phyloP scores from a whole-genome alignment of 805 yeast genomes.

The Komagataella kurtzmanii region DNA sequence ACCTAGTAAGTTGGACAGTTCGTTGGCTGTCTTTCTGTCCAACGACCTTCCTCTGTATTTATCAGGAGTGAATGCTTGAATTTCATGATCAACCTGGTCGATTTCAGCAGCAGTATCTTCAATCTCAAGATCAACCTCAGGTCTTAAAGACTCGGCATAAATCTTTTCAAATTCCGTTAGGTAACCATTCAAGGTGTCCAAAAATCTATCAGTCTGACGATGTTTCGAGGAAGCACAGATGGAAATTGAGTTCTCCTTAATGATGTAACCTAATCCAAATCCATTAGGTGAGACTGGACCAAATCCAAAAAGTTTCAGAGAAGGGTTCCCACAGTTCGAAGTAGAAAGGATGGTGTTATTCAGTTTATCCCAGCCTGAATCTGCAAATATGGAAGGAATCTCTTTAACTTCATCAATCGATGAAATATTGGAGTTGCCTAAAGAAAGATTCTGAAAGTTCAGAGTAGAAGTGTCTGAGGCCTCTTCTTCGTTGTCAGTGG shows the following conservation, averaged over 20 bases:
- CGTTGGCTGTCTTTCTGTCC: conserved; percentile 8
- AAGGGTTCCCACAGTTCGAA: conserved; percentile 87
- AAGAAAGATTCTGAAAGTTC: conserved; percentile 12
- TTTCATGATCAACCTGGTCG: not conserved
- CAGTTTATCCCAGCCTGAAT: conserved; percentile 77
- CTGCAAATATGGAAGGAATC: conserved; percentile 70
- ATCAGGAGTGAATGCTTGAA: conserved; percentile 2
- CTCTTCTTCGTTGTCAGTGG: conserved; percentile 11
- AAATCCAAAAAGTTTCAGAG: conserved; percentile 76
- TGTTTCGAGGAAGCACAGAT: conserved; percentile 80
- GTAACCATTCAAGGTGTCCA: conserved; percentile 53
- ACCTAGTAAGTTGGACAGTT: conserved; percentile 36
- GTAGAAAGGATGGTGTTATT: conserved; percentile 74
- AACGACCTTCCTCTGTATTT: conserved; percentile 11
- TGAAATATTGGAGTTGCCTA: conserved; percentile 7
- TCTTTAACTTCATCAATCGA: conserved; percentile 15
- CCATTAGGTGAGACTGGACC: conserved; percentile 89
- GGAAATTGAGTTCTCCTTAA: conserved; percentile 66
- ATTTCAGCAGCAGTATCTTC: conserved; percentile 1
- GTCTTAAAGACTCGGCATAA: conserved; percentile 20
- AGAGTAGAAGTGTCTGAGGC: conserved; percentile 18
- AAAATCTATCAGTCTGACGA: conserved; percentile 72
- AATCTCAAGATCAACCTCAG: conserved; percentile 1
- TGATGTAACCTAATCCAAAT: conserved; percentile 85
- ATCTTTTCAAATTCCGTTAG: conserved; percentile 43